A percentile compares a stretch with the other conserved stretches of the same genome.
phyloP scores from a whole-genome alignment of 2,329 filamentous ascomycete genomes.

The Sarocladium brachiariae region DNA sequence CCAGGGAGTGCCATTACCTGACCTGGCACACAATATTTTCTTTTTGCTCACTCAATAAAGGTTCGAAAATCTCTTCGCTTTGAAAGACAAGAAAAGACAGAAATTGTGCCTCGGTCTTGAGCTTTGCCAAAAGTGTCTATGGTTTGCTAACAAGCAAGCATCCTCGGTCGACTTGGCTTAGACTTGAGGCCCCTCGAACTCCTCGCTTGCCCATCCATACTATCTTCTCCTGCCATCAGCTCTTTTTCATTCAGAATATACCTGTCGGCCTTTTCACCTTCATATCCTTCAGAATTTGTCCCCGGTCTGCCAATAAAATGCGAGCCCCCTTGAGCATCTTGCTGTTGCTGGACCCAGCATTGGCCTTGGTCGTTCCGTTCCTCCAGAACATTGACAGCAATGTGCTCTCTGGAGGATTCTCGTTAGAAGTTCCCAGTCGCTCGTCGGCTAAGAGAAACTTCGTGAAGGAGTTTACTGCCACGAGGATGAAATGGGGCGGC shows the following conservation, averaged over 20 bases:
- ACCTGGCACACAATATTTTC: too few species aligned
- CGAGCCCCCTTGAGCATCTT: slow-evolving; percentile 1
- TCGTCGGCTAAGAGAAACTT: slow-evolving; percentile 22
- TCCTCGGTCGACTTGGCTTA: neutral
- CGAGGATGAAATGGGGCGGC: slow-evolving; percentile 28
- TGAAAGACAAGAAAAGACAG: too few species aligned
- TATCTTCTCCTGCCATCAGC: neutral
- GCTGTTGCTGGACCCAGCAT: slow-evolving; percentile 13
- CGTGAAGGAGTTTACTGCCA: slow-evolving; percentile 25
- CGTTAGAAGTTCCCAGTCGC: slow-evolving; percentile 20
- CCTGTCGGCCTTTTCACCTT: neutral
- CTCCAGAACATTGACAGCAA: neutral
- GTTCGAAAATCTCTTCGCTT: too few species aligned
- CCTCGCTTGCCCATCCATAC: neutral
- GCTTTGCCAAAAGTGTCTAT: too few species aligned
- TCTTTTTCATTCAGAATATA: neutral
- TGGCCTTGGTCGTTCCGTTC: slow-evolving; percentile 14
- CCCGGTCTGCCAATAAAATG: too few species aligned
- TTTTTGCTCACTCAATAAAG: too few species aligned
- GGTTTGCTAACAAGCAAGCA: neutral
- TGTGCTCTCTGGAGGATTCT: slow-evolving; percentile 17
- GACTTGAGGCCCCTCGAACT: too few species aligned
- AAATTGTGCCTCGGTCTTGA: too few species aligned
- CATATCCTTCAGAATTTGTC: too few species aligned
- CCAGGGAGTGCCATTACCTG: too few species aligned